Conservation (phyloP, 768 basidiomycete species). For the Boletellus emodensis region DNA sequence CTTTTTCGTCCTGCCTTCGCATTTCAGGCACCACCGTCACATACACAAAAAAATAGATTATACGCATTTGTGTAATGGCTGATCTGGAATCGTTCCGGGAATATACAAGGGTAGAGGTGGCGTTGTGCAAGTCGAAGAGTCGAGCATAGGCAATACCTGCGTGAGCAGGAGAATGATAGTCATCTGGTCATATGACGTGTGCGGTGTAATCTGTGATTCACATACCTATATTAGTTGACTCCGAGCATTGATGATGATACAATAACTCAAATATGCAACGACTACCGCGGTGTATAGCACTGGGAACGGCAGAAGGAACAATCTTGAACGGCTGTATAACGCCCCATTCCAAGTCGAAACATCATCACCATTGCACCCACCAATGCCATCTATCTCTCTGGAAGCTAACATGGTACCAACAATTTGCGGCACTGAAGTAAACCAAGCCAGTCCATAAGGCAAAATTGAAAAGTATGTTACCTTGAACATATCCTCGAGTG, state of each 20-base stretch:
- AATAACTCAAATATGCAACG: not conserved
- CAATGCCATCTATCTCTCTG: not conserved
- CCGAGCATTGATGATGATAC: not conserved
- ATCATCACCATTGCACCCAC: not conserved
- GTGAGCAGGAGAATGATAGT: not conserved
- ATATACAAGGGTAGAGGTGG: not conserved
- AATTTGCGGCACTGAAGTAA: not conserved
- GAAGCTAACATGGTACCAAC: not conserved
- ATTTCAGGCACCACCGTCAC: too few species aligned
- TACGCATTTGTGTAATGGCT: too few species aligned
- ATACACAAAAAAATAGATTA: too few species aligned
- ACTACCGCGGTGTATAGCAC: not conserved
- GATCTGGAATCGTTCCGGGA: not conserved
- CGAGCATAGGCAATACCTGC: not conserved
- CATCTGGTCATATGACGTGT: not conserved
- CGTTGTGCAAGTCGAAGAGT: not conserved
- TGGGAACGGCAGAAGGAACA: not conserved
- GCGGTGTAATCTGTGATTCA: not conserved
- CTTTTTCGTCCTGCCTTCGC: too few species aligned
- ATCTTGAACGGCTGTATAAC: not conserved
- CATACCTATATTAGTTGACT: not conserved
- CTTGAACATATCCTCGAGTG: not conserved
- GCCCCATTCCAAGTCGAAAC: not conserved
- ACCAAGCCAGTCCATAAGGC: not conserved
- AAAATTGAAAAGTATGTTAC: not conserved